phyloP scores from a whole-genome alignment of 1,284 basidiomycete species.

The Mycena citricolor region DNA sequence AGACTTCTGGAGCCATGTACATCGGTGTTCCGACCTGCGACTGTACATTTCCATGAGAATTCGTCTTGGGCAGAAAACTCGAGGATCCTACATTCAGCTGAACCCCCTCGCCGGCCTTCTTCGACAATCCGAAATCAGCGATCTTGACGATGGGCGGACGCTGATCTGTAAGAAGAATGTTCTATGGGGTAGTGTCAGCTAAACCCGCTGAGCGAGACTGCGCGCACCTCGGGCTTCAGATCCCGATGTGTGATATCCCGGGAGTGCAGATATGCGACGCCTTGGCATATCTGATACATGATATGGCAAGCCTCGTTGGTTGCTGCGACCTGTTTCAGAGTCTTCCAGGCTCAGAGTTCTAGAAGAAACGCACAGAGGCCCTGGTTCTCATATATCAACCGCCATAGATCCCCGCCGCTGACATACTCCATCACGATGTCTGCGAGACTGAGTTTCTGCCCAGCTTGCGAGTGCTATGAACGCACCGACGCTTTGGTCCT shows the following conservation, averaged over 20 bases:
- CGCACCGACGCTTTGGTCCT: constrained; percentile 75
- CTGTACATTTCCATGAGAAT: background rate
- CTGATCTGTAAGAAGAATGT: constrained; percentile 8
- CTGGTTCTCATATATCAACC: constrained; percentile 50
- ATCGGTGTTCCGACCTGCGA: constrained; percentile 6
- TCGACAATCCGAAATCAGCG: constrained; percentile 18
- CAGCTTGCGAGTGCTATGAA: background rate
- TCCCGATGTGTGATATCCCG: constrained; percentile 4
- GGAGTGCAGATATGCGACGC: constrained; percentile 2
- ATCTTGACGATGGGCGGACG: constrained; percentile 15
- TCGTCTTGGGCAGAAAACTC: background rate
- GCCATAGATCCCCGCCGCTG: constrained; percentile 84
- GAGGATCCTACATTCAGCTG: background rate
- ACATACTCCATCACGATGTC: constrained; percentile 80
- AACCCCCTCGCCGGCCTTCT: background rate
- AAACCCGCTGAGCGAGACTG: too few relatives aligned
- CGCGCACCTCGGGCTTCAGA: constrained; percentile 6
- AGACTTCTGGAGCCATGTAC: constrained; percentile 12
- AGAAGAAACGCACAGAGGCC: constrained; percentile 46
- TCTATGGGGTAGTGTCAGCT: constrained; percentile 4
- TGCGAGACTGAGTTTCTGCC: constrained; percentile 29
- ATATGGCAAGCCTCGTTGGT: constrained; percentile 39
- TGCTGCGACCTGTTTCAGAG: constrained; percentile 31
- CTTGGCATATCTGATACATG: constrained; percentile 5
- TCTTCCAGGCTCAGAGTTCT: background rate